phyloP scores from a whole-genome alignment of 257 asterid species.

The Salvia rosmarinus region DNA sequence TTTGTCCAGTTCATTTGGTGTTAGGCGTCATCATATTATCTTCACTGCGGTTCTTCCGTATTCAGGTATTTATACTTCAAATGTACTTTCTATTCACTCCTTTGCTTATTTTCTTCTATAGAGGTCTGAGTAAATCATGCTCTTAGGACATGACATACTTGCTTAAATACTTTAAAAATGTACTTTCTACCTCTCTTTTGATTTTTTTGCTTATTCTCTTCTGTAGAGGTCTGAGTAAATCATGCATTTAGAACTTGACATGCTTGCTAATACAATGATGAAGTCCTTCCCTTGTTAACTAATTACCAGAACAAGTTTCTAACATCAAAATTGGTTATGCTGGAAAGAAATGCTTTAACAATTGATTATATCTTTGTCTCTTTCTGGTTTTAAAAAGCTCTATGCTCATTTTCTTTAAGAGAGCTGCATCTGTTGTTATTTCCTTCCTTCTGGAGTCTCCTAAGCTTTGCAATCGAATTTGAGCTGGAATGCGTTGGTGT shows the following conservation, averaged over 20 bases:
- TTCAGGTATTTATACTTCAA: slow-evolving; percentile 58
- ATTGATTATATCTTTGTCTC: slow-evolving; percentile 17
- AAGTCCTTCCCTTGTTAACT: neutral
- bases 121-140: slow-evolving; percentile 5
- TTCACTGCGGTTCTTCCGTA: slow-evolving; percentile 74
- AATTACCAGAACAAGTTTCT: slow-evolving; percentile 4
- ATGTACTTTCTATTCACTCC: slow-evolving; percentile 1
- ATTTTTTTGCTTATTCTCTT: slow-evolving; percentile 1
- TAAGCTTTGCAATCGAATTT: slow-evolving; percentile 6
- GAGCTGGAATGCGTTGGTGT: slow-evolving; percentile 3
- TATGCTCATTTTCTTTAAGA: slow-evolving; percentile 25
- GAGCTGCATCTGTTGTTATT: slow-evolving; percentile 2
- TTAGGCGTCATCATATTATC: slow-evolving; percentile 71
- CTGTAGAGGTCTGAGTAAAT: neutral
- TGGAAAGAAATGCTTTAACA: slow-evolving; percentile 18
- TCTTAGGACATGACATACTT: slow-evolving; percentile 10
- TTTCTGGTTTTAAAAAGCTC: neutral
- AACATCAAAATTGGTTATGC: slow-evolving; percentile 10
- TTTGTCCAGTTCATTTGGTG: slow-evolving; percentile 76
- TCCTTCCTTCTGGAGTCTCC: slow-evolving; percentile 8
- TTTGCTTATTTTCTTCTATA: neutral
- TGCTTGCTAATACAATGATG: slow-evolving; percentile 20
- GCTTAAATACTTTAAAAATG: slow-evolving; percentile 19
- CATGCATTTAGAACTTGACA: slow-evolving; percentile 4
- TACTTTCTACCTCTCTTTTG: neutral